These are phyloP conservation scores for Gaeumannomyces sp. DNA, from an alignment of 2,329 filamentous ascomycete species.

Conservation along the genomic window DNA sequence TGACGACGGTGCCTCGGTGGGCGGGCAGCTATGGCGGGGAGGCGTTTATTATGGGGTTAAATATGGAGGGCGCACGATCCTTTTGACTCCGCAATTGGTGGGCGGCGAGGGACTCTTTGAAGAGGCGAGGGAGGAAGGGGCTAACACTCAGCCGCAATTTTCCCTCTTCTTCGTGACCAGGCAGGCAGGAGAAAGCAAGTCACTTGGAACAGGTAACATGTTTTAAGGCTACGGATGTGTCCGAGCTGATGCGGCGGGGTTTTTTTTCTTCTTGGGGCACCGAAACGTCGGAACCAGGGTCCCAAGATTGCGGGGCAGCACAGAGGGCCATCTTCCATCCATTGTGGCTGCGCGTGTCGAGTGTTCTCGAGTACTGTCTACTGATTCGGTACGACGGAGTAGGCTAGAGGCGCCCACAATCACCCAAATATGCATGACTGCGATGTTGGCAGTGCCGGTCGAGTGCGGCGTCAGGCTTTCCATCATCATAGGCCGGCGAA, in stretches of 20 bases:
- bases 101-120: background rate
- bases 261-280: too few species aligned
- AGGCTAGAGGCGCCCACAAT: background rate
- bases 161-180: background rate
- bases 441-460: background rate
- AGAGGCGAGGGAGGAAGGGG: background rate
- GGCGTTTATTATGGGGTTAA: background rate
- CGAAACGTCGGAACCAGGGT: background rate
- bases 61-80: background rate
- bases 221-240: background rate
- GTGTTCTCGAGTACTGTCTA: background rate
- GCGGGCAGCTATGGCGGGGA: background rate
- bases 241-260: background rate
- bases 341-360: background rate
- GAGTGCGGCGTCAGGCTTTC: background rate
- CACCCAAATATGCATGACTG: background rate
- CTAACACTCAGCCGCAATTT: background rate
- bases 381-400: background rate
- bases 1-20: background rate
- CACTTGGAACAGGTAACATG: background rate
- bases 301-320: background rate
- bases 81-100: background rate
- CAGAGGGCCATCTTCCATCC: background rate
- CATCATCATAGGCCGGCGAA: background rate
- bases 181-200: background rate